Evolutionary conservation across 257 asterid genomes (phyloP).

Genomic region (Salvia hispanica): DNA sequence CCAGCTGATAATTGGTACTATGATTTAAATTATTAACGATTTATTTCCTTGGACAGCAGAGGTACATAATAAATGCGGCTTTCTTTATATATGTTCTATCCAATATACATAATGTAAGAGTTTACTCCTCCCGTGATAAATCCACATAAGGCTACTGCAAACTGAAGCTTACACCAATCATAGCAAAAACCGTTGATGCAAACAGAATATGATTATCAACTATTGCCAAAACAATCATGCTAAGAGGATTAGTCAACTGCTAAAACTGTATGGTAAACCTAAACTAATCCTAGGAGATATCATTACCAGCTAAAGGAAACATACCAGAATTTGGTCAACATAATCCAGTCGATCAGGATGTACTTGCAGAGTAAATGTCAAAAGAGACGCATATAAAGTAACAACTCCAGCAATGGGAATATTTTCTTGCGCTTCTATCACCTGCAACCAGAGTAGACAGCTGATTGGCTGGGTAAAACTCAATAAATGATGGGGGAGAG

Average conservation of each 20-base stretch:
- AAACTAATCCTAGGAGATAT: constrained; percentile 13
- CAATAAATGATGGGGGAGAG: background rate
- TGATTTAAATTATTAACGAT: too few species aligned
- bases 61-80: background rate
- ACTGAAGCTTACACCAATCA: constrained; percentile 6
- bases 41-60: background rate
- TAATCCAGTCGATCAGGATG: constrained; percentile 96
- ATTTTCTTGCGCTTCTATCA: constrained; percentile 93
- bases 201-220: constrained; percentile 16
- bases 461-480: background rate
- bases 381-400: constrained; percentile 85
- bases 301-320: constrained; percentile 25
- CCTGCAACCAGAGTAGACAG: constrained; percentile 58
- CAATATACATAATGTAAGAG: constrained; percentile 1
- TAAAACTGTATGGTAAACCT: background rate
- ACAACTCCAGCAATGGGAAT: constrained; percentile 86
- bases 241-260: constrained; percentile 8
- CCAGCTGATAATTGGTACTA: constrained; percentile 11
- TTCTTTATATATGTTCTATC: background rate
- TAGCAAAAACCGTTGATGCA: background rate
- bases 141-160: constrained; percentile 15
- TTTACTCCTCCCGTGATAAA: constrained; percentile 7
- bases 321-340: constrained; percentile 93
- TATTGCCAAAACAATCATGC: background rate
- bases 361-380: constrained; percentile 95